Base-by-base conservation (phyloP, 768 basidiomycete species). In the Suillus hirtellus region DNA sequence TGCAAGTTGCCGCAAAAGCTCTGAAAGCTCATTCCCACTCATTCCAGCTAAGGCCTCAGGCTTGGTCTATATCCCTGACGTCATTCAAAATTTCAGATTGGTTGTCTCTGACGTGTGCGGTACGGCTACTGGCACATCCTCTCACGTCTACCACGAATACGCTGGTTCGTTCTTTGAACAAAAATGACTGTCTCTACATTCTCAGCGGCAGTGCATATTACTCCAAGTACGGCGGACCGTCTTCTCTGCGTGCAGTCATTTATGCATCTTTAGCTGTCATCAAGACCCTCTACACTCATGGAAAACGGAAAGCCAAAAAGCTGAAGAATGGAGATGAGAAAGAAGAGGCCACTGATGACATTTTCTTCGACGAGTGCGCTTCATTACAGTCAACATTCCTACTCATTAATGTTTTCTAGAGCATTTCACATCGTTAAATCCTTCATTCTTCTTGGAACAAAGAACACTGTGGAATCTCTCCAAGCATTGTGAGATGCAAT, bases 371-470 rank as follows among this genome's bases (percentile, higher is more conserved):
- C 74, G 85, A 91, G 84, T 88, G 66, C 70, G 82, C 65, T 42
- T 59, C 11, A 37, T 19, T 42, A 35, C 40, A 24, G n/a, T 55
- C 21, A 15, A 43, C 27, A 37, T 37, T 8, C 24, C 17, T 35
- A 50, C 17, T 58, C 53, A 8, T 34, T 56, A 12, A 44, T 52
- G 47, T 40, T 11, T 58, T 53, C 1, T 65, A 86, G 84, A 76
- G 88, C 88, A 0, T 91, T 90, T 72, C 79, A 87, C 63, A 85
- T 90, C 27, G 87, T 90, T 43, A 88, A 89, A 75, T 82, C 86
- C 0, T 92, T 92, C 72, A 84, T 91, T 47, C 81, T 86, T 56
- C 75, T 89, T 21, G 85, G 85, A 7, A 87, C 86, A 0, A 76
- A 79, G 52, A 88, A 90, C 70, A 89, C 86, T 0, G 80, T 90